phyloP scores from a whole-genome alignment of 441 rosid genomes.

The Aquilaria agallochum region DNA sequence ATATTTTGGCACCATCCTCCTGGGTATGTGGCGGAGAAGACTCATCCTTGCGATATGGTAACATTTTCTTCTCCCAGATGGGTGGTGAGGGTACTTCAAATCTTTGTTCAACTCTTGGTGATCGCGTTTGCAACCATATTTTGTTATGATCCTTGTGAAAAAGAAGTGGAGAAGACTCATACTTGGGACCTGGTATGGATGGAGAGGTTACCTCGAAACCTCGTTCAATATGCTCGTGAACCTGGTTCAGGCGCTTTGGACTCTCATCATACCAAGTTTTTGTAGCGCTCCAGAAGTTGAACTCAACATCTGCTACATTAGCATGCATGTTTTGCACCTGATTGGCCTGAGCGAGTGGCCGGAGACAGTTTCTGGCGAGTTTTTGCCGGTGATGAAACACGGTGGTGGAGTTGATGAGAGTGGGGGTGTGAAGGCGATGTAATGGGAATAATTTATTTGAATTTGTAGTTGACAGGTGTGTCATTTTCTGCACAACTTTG shows the following conservation, averaged over 20 bases:
- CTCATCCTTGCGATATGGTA: conserved; percentile 11
- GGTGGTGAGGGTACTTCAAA: conserved; percentile 10
- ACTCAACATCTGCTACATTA: conserved; percentile 18
- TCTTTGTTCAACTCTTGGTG: conserved; percentile 7
- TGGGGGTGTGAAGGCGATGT: too few relatives aligned
- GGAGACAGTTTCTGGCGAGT: conserved; percentile 4
- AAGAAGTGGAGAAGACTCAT: too few relatives aligned
- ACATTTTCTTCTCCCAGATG: conserved; percentile 11
- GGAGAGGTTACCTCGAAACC: too few relatives aligned
- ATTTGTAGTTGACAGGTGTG: neutral
- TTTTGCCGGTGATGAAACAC: conserved; percentile 3
- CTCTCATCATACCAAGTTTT: conserved; percentile 2
- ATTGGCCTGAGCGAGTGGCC: conserved; percentile 5
- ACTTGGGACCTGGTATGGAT: too few relatives aligned
- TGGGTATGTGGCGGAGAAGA: conserved; percentile 27
- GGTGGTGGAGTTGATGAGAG: neutral
- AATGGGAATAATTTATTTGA: neutral
- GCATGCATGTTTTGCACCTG: neutral
- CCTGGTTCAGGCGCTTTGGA: too few relatives aligned
- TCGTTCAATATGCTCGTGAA: too few relatives aligned
- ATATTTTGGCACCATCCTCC: conserved; percentile 12
- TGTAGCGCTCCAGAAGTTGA: conserved; percentile 27
- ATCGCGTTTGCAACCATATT: conserved; percentile 10
- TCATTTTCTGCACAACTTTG: conserved; percentile 3
- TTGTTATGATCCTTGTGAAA: neutral